Base-by-base conservation (phyloP, 2,329 filamentous ascomycete species). In the Scedosporium apiospermum region DNA sequence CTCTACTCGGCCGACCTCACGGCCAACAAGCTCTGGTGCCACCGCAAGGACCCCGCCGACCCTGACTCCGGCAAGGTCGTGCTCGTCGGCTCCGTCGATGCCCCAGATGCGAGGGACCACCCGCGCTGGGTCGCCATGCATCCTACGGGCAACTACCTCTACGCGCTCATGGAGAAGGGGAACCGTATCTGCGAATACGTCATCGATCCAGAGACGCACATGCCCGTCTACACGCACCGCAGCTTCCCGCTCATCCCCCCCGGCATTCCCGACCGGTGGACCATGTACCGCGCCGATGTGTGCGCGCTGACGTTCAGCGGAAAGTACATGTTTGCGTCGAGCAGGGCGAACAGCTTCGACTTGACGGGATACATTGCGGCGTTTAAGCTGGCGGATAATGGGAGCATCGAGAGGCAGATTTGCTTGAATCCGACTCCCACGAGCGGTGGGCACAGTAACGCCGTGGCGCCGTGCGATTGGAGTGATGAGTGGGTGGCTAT, bases 71-170 rank as follows among this genome's bases (percentile, higher is more conserved):
- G 88, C 16, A 77, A 81, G 60, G 76, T 95, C 63, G 81, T 84
- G 58, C 82, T 92, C 21, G 82, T 93, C 62, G 90, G 89, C 67
- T 86, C 82, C 70, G 80, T 93, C 41, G 83, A 88, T 65, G 90
- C 90, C 30, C 90, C 90, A 0, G 80, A 82, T 57, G 75, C 83
- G 2, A 81, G 81, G 65, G 91, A 96, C 73, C 91, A 95, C 73
- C 91, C 91, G 16, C 85, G 91, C 69, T 96, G 91, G 91, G 89
- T 96, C 14, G 90, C 90, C 68, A 88, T 96, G 72, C 89, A 93
- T 73, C 88, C 88, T 2, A 83, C 83, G 1, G 90, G 90, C 21
- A 83, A 86, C 63, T 92, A 91, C 74, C 81, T 96, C 63, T 96
- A 96, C 75, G 90, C 84, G 6, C 80, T 96, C 68, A 96, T 95